Evolutionary conservation across 805 yeast genomes (phyloP).

Genomic region (Starmerella tilneyi): DNA sequence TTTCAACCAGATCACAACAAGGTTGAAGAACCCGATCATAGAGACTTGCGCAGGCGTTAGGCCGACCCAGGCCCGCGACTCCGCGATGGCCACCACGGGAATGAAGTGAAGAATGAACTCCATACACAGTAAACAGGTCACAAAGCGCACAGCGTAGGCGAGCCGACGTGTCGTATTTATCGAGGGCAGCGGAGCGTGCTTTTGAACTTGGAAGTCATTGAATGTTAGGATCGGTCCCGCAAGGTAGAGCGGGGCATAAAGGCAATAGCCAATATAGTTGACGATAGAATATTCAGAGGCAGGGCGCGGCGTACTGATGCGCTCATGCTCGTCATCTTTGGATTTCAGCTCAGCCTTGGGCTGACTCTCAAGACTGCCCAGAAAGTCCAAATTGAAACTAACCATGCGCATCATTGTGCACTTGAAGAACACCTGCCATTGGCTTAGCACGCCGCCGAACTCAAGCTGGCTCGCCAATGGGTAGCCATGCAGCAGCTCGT

Average conservation of each 20-base stretch:
- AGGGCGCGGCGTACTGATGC: conserved; percentile 44
- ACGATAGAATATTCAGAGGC: conserved; percentile 48
- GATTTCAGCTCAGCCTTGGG: conserved; percentile 37
- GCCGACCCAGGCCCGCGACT: conserved; percentile 79
- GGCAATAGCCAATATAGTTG: conserved; percentile 64
- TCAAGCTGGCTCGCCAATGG: conserved; percentile 48
- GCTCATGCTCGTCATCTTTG: conserved; percentile 23
- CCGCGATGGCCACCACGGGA: conserved; percentile 88
- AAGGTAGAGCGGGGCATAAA: conserved; percentile 80
- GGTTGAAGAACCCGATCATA: conserved; percentile 85
- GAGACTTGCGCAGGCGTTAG: conserved; percentile 87
- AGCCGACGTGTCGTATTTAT: conserved; percentile 44
- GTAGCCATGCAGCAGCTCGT: conserved; percentile 53
- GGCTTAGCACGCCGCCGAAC: conserved; percentile 62
- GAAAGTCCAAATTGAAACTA: conserved; percentile 70
- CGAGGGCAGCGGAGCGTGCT: conserved; percentile 44
- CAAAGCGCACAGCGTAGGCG: conserved; percentile 56
- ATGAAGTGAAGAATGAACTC: conserved; percentile 78
- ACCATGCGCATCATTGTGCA: conserved; percentile 76
- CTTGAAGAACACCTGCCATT: conserved; percentile 96
- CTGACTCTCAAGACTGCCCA: conserved; percentile 33
- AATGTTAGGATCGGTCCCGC: conserved; percentile 94
- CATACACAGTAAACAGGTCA: conserved; percentile 73
- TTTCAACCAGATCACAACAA: conserved; percentile 88
- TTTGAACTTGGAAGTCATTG: conserved; percentile 78